These are phyloP conservation scores for Fusarium verticillioides DNA, from an alignment of 2,329 filamentous ascomycete genomes.

Conservation along the genomic window DNA sequence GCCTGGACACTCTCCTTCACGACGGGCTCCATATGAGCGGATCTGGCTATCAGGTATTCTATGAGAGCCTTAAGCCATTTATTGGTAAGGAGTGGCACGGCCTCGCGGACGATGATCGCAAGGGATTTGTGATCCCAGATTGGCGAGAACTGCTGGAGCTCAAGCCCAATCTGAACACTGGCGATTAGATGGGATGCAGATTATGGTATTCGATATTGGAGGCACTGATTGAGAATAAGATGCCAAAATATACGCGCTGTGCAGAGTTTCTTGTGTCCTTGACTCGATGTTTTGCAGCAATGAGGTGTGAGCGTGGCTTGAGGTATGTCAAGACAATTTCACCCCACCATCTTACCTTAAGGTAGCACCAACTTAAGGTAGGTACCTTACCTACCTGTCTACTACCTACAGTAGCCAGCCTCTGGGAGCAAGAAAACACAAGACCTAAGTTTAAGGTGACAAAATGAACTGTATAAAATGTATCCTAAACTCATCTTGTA, in stretches of 20 bases:
- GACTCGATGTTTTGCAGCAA: neutral
- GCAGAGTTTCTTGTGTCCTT: neutral
- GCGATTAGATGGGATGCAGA: constrained; percentile 5
- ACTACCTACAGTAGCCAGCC: too few species aligned
- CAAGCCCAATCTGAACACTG: constrained; percentile 18
- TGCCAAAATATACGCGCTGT: neutral
- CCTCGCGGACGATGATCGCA: constrained; percentile 50
- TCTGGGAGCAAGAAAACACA: too few species aligned
- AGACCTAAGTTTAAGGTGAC: too few species aligned
- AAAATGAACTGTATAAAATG: too few species aligned
- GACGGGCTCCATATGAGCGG: constrained; percentile 69
- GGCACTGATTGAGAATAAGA: neutral
- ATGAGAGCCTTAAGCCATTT: constrained; percentile 58
- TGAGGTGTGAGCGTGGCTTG: neutral
- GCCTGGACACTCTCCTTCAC: constrained; percentile 62
- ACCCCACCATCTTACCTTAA: constrained; percentile 15
- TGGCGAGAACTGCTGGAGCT: constrained; percentile 53
- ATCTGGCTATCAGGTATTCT: constrained; percentile 65
- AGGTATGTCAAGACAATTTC: constrained; percentile 7
- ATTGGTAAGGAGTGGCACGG: constrained; percentile 58
- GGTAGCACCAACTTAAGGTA: too few species aligned
- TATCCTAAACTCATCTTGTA: too few species aligned
- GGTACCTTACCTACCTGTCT: too few species aligned
- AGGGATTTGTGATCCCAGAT: constrained; percentile 59
- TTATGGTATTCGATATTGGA: neutral